These are phyloP conservation scores for Plasmodium gonderi DNA, from an alignment of 169 alveolate genomes.

Conservation along the genomic window DNA sequence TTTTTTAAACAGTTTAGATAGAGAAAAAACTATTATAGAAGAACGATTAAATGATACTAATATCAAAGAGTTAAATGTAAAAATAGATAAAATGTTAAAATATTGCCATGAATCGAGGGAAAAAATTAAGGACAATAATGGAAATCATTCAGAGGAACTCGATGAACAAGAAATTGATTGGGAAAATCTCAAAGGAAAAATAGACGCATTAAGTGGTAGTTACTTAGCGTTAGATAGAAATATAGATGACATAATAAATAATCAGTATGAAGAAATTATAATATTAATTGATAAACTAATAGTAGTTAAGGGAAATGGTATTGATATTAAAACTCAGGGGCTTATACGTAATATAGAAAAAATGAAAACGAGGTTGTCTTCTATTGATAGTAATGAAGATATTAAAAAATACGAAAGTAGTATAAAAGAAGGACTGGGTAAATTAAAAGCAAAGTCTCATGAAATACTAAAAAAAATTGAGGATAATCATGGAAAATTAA, in stretches of 20 bases:
- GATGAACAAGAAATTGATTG: not conserved
- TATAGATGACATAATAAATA: not conserved
- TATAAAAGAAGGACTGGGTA: not conserved
- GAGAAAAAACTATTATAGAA: not conserved
- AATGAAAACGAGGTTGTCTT: not conserved
- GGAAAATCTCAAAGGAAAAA: not conserved
- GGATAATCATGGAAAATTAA: not conserved
- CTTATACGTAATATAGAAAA: not conserved
- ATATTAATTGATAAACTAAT: not conserved
- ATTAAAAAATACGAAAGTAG: not conserved
- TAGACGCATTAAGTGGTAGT: not conserved
- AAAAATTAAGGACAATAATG: not conserved
- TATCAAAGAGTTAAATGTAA: not conserved
- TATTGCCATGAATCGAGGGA: not conserved
- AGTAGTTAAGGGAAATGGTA: not conserved
- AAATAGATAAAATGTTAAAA: not conserved
- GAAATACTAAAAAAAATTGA: not conserved
- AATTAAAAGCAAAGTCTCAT: too few species aligned
- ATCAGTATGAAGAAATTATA: not conserved
- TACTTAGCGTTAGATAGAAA: not conserved
- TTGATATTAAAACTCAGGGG: not conserved
- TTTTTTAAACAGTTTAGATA: not conserved
- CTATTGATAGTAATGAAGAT: not conserved
- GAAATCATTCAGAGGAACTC: not conserved
- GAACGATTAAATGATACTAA: not conserved